Base-by-base conservation (phyloP, 176 grass and related monocot species). In the Oryza australiensis region DNA sequence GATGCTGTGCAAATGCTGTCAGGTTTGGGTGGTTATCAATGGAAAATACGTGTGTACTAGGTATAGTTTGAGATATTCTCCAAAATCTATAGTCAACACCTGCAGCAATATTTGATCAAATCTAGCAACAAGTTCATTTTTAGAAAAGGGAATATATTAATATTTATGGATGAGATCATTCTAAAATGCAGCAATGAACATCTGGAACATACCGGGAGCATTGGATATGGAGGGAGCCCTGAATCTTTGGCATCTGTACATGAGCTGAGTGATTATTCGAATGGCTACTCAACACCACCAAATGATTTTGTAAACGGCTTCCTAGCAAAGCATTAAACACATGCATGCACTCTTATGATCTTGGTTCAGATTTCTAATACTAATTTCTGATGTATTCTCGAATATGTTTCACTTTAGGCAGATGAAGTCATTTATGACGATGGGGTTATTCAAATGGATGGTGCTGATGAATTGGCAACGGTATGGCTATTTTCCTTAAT, bases 21-120 rank as follows among this genome's bases (percentile, higher is more conserved):
- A 91, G 40, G 12, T 91, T 63, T 88, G 78, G 82, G 33, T 78
- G 28, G 89, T 91, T 62, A 49, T 87, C 48, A 74, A 82, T 59
- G 89, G 89, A 8, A 91, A 85, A 68, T 69, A 88, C 34, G 22
- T 88, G 7, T 91, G 67, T 68, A 91, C 86, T 33, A 86, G 86
- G 89, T 88, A 85, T 72, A 66, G n/a, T 73, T 77, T 55, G 28
- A 79, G 55, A 72, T 40, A 20, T 66, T 68, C 38, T 78, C 64
- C 16, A 22, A 37, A 49, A 12, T 49, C 33, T 22, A 15, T 64
- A 22, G 26, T 30, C 26, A 46, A 68, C 34, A 27, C 12, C 43
- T 73, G n/a, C 28, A 55, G 70, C 57, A 91, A 68, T 24, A 43
- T 68, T 68, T 13, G 28, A 74, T 68, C 7, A 78, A 62, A 90